A percentile compares a stretch with the other conserved stretches of the same genome.
These are phyloP conservation scores for Paxillus involutus DNA, from an alignment of 768 basidiomycete genomes.

Conservation along the genomic window DNA sequence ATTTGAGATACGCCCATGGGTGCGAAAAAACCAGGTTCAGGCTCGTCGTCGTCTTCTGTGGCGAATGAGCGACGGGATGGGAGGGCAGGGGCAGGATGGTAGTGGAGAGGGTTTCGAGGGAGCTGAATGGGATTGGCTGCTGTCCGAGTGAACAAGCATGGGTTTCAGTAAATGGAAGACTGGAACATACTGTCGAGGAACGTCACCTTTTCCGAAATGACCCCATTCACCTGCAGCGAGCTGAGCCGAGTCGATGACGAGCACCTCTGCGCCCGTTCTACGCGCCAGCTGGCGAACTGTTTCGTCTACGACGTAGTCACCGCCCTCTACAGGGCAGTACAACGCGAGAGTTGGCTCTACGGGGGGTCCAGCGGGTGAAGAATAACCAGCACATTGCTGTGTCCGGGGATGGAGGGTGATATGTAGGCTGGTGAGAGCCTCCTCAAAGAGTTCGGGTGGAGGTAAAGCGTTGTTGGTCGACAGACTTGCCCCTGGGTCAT, in stretches of 20 bases:
- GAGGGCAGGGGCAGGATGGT: conserved; percentile 37
- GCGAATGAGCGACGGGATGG: conserved; percentile 26
- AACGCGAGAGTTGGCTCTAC: conserved; percentile 82
- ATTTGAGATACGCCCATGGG: conserved; percentile 37
- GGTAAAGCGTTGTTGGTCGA: conserved; percentile 46
- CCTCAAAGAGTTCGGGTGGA: conserved; percentile 73
- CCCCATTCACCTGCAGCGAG: conserved; percentile 90
- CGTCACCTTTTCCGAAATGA: conserved; percentile 72
- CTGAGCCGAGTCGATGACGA: conserved; percentile 81
- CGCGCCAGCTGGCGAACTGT: conserved; percentile 78
- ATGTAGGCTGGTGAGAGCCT: conserved; percentile 71
- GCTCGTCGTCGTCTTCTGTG: conserved; percentile 47
- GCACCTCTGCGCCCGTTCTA: conserved; percentile 73
- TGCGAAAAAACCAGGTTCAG: conserved; percentile 45
- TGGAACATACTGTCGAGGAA: not conserved
- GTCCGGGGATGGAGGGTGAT: conserved; percentile 81
- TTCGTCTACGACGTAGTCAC: conserved; percentile 77
- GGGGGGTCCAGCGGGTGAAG: conserved; percentile 50
- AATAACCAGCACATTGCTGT: conserved; percentile 69
- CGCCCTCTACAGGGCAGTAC: conserved; percentile 82
- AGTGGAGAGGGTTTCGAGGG: conserved; percentile 76
- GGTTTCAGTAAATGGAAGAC: conserved; percentile 7
- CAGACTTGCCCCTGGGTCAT: conserved; percentile 17
- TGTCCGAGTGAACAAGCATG: conserved; percentile 24
- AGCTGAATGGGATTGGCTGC: conserved; percentile 71